Percentiles rank a stretch among this genome's conserved stretches.
phyloP scores from a whole-genome alignment of 1,284 basidiomycete species.

The Veloboletus limbatus region DNA sequence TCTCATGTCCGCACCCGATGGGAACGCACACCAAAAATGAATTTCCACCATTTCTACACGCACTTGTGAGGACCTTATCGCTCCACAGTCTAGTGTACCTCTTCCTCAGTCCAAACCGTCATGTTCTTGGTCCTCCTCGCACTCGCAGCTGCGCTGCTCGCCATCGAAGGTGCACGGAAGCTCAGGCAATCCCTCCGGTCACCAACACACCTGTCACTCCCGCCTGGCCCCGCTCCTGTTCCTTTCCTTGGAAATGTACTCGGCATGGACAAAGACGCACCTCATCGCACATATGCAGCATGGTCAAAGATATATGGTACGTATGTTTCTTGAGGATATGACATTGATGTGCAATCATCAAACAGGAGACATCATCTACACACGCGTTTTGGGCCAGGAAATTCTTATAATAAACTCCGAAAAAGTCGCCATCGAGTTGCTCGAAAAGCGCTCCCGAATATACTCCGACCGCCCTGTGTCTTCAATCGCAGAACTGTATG shows the following conservation, averaged over 20 bases:
- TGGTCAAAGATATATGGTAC: constrained; percentile 15
- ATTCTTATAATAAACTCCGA: constrained; percentile 21
- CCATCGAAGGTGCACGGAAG: constrained; percentile 3
- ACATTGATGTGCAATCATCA: background rate
- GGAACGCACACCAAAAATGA: background rate
- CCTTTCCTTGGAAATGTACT: constrained; percentile 14
- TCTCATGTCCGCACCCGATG: background rate
- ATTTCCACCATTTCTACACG: background rate
- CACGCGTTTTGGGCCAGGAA: constrained; percentile 9
- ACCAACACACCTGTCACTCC: constrained; percentile 1
- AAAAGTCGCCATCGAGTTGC: constrained; percentile 11
- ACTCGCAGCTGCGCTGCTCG: constrained; percentile 8
- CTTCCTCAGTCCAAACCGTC: background rate
- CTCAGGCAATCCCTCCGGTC: background rate
- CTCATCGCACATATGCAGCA: constrained; percentile 8
- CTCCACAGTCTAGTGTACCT: background rate
- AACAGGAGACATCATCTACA: constrained; percentile 17
- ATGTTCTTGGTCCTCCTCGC: constrained; percentile 9
- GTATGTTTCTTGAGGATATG: background rate
- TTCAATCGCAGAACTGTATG: constrained; percentile 11
- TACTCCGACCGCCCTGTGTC: constrained; percentile 23
- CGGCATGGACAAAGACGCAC: constrained; percentile 6
- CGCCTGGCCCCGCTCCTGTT: constrained; percentile 8
- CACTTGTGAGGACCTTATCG: background rate
- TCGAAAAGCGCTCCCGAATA: constrained; percentile 22